Evolutionary conservation across 164 flowering plant species (phyloP).

Genomic region (Houttuynia cordata): DNA sequence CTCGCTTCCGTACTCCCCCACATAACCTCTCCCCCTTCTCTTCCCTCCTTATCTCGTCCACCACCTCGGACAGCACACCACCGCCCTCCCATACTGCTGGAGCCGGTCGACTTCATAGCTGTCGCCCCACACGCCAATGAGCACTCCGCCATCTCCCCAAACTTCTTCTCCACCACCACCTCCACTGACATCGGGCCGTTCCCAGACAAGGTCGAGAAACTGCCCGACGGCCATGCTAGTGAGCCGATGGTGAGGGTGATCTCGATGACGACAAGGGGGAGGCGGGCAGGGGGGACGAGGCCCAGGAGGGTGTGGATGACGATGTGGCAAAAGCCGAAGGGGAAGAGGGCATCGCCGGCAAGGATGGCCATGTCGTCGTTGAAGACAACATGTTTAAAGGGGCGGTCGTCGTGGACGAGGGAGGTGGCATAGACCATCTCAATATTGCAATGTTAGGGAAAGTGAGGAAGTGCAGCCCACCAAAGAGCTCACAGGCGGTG

Average conservation of each 20-base stretch:
- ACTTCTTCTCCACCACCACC: conserved; percentile 77
- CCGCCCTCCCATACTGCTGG: conserved; percentile 76
- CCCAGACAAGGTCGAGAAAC: conserved; percentile 45
- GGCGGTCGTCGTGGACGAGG: conserved; percentile 76
- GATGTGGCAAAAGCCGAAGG: conserved; percentile 82
- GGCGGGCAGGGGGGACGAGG: conserved; percentile 51
- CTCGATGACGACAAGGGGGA: conserved; percentile 71
- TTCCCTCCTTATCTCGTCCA: conserved; percentile 56
- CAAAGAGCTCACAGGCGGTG: conserved; percentile 41
- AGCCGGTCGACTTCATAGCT: conserved; percentile 49
- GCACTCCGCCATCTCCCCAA: conserved; percentile 79
- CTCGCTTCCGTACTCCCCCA: conserved; percentile 50
- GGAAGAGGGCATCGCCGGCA: conserved; percentile 94
- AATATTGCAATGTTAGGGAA: conserved; percentile 94
- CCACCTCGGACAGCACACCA: conserved; percentile 71
- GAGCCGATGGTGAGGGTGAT: conserved; percentile 80
- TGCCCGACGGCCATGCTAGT: conserved; percentile 97
- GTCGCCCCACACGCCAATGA: conserved; percentile 88
- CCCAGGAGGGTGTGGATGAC: conserved; percentile 53
- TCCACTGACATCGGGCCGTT: conserved; percentile 33
- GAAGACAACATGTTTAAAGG: conserved; percentile 67
- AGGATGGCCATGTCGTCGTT: conserved; percentile 92
- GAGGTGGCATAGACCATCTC: conserved; percentile 95
- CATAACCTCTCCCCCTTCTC: conserved; percentile 33
- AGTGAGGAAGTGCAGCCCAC: conserved; percentile 65